These are phyloP conservation scores for Meyerozyma guilliermondii DNA, from an alignment of 1,139 yeast genomes.

Conservation along the genomic window DNA sequence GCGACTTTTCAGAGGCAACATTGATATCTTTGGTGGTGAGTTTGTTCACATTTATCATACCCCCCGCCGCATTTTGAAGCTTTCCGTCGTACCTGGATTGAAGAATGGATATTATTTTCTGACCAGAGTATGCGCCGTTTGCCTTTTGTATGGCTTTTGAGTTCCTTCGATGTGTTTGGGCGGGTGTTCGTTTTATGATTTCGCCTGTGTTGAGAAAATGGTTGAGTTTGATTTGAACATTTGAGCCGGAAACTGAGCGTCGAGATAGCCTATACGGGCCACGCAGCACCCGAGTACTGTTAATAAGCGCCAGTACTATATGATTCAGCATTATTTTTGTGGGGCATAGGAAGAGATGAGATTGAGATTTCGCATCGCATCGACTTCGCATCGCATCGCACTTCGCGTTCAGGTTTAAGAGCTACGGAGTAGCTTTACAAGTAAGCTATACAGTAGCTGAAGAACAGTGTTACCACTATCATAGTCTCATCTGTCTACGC, in stretches of 20 bases:
- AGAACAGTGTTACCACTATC: background rate
- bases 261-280: background rate
- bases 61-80: conserved; percentile 18
- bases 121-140: conserved; percentile 12
- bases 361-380: background rate
- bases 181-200: conserved; percentile 15
- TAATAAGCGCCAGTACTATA: background rate
- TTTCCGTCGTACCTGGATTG: conserved; percentile 18
- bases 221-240: conserved; percentile 22
- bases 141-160: conserved; percentile 4
- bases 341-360: background rate
- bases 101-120: conserved; percentile 20
- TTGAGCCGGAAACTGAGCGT: conserved; percentile 5
- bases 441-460: background rate
- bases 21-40: conserved; percentile 20
- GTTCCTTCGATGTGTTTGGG: conserved; percentile 10
- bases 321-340: background rate
- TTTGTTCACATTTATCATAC: conserved; percentile 13
- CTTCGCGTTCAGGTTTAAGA: background rate
- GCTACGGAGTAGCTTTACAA: background rate
- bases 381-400: background rate
- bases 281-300: background rate
- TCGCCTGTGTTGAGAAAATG: conserved; percentile 27
- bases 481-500: too few relatives aligned
- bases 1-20: conserved; percentile 17